phyloP scores from a whole-genome alignment of 169 alveolate species.

The Plasmodium ovale region DNA sequence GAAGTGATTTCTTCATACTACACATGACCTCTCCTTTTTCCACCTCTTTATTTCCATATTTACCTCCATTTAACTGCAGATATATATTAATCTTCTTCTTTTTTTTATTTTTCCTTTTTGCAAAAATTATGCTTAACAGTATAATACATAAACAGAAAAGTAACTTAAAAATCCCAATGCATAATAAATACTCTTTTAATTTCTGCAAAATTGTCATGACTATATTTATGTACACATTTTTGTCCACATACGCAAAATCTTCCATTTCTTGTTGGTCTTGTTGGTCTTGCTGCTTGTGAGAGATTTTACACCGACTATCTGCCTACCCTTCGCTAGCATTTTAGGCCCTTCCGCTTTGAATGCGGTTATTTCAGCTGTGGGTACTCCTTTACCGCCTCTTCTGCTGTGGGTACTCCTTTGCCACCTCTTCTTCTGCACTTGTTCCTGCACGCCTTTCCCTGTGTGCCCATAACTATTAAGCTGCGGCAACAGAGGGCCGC shows the following conservation, averaged over 20 bases:
- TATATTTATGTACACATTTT: conserved; percentile 72
- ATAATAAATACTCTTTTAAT: conserved; percentile 40
- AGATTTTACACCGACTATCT: background rate
- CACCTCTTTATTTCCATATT: background rate
- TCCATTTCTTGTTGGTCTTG: conserved; percentile 58
- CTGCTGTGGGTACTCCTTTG: background rate
- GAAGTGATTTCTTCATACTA: background rate
- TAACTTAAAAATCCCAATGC: conserved; percentile 41
- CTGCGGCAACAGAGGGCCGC: background rate
- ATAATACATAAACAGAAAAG: conserved; percentile 54
- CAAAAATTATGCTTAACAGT: conserved; percentile 43
- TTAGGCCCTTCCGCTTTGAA: background rate
- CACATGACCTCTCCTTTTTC: background rate
- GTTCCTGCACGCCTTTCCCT: background rate
- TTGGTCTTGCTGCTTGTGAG: background rate
- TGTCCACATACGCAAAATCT: conserved; percentile 68
- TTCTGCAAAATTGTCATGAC: conserved; percentile 26
- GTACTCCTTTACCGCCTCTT: background rate
- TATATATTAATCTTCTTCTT: conserved; percentile 48
- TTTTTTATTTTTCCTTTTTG: conserved; percentile 59
- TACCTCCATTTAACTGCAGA: conserved; percentile 29
- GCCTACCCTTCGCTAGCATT: background rate
- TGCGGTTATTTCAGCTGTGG: no score
- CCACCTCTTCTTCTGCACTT: background rate
- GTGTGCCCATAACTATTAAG: background rate